Evolutionary conservation across 2,329 filamentous ascomycete species (phyloP), one percentile per base, ranked within the genome.

Genomic region (Epichloe uncinata): DNA sequence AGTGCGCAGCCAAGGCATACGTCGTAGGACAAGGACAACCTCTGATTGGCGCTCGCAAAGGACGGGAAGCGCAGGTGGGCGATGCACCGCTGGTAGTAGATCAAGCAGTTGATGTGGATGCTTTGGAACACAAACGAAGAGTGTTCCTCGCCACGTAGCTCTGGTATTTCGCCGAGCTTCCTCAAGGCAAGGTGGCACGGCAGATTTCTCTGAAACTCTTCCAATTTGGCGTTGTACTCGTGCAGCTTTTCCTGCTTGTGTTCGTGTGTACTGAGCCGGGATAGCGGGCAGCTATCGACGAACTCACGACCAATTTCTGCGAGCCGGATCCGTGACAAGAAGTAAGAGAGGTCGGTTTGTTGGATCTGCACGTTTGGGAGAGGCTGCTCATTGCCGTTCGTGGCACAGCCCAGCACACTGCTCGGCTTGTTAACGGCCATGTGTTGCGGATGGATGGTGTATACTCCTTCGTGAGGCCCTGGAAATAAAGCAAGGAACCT

Each of bases 381-480:
- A 9, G 40, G 11, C 4, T 42, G 33, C 9, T 22, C 20, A 4
- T 34, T 35, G 30, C 35, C 34, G 15, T 8, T 22, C 8, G 7
- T 8, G 26, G 15, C 11, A n/a, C 15, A 15, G 42, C 30, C 40
- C 9, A 26, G 12, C 5, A 43, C 34, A 37, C 36, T 33, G 26
- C 50, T 45, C 37, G 50, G 50, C 37, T 48, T 51, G 33, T 49
- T 48, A 16, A 51, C 50, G 15, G 42, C 46, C 50, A 51, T 51
- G 36, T 51, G 50, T 8, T 38, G 45, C 18, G 50, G 50, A 12
- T 51, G 18, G 11, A 51, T 46, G 46, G 50, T 46, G 36, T 51
- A 51, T 22, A 51, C 42, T 8, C 46, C 46, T 8, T 45, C 50
- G 3, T 48, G 46, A 6, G 50, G 38, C 7, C 46, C 50, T n/a